Percentiles rank a stretch among this genome's conserved stretches.
Evolutionary conservation across 805 yeast species (phyloP).

Genomic region (Schwanniomyces yamadae): DNA sequence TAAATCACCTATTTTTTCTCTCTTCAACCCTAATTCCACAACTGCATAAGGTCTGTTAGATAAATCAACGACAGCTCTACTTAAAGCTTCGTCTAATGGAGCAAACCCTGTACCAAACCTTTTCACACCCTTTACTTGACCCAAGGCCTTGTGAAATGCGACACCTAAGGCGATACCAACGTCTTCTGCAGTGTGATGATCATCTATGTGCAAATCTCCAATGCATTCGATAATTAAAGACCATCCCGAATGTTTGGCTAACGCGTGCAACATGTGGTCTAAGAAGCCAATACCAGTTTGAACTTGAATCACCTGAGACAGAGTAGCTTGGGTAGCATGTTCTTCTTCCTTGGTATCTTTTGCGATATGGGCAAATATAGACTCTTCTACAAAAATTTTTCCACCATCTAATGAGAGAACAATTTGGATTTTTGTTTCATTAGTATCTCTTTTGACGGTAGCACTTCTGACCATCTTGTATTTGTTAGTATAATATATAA

Average conservation of each 20-base stretch:
- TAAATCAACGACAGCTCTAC: slow-evolving; percentile 93
- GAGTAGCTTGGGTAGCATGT: slow-evolving; percentile 70
- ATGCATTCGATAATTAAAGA: slow-evolving; percentile 82
- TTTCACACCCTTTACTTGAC: slow-evolving; percentile 85
- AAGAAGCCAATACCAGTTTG: slow-evolving; percentile 93
- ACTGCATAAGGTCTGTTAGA: slow-evolving; percentile 93
- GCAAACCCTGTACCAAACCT: slow-evolving; percentile 93
- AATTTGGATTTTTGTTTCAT: slow-evolving; percentile 91
- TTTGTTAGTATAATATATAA: too few relatives aligned
- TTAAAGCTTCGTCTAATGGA: slow-evolving; percentile 93
- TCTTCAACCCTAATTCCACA: slow-evolving; percentile 80
- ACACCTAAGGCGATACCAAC: slow-evolving; percentile 88
- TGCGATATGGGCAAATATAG: slow-evolving; percentile 46
- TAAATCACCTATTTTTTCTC: slow-evolving; percentile 92
- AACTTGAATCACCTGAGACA: slow-evolving; percentile 70
- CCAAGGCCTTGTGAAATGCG: slow-evolving; percentile 87
- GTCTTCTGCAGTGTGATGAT: slow-evolving; percentile 96
- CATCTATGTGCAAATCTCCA: slow-evolving; percentile 95
- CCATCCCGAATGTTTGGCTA: slow-evolving; percentile 98
- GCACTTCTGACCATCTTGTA: slow-evolving; percentile 33
- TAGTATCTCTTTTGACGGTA: slow-evolving; percentile 67
- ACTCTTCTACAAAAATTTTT: slow-evolving; percentile 56
- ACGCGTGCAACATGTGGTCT: slow-evolving; percentile 96
- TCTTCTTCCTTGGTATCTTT: slow-evolving; percentile 21
- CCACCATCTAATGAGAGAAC: slow-evolving; percentile 88